Evolutionary conservation across 306 rosid species (phyloP).

Genomic region (Citrullus colocynthis): DNA sequence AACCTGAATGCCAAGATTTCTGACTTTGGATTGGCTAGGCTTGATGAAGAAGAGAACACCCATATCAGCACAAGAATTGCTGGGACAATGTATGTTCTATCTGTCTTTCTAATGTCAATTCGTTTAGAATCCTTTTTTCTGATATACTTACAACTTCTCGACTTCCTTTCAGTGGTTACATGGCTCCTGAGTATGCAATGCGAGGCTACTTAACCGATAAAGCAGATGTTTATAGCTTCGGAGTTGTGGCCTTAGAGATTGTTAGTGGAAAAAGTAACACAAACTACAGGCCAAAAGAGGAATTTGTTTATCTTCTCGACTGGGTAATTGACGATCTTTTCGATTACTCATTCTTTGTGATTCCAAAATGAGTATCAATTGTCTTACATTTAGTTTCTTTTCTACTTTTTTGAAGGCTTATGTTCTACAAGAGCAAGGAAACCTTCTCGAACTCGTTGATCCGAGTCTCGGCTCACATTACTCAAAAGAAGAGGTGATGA

Average conservation of each 20-base stretch:
- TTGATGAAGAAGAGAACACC: constrained; percentile 76
- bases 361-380: background rate
- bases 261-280: constrained; percentile 85
- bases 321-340: constrained; percentile 32
- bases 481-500: constrained; percentile 45
- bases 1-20: constrained; percentile 77
- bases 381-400: background rate
- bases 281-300: constrained; percentile 58
- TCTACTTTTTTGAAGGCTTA: constrained; percentile 34
- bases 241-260: constrained; percentile 65
- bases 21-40: constrained; percentile 87
- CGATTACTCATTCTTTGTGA: background rate
- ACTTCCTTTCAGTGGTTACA: constrained; percentile 49
- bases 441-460: constrained; percentile 66
- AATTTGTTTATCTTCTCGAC: constrained; percentile 81
- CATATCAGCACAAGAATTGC: constrained; percentile 82
- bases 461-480: constrained; percentile 46
- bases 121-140: background rate
- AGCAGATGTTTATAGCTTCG: constrained; percentile 83
- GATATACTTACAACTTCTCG: background rate
- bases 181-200: constrained; percentile 97
- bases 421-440: constrained; percentile 89
- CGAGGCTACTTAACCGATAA: constrained; percentile 81
- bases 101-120: background rate
- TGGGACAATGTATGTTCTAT: constrained; percentile 45